Evolutionary conservation across 1,284 basidiomycete genomes (phyloP), one percentile per base, ranked within the genome.

Genomic region (Boletus mariae): DNA sequence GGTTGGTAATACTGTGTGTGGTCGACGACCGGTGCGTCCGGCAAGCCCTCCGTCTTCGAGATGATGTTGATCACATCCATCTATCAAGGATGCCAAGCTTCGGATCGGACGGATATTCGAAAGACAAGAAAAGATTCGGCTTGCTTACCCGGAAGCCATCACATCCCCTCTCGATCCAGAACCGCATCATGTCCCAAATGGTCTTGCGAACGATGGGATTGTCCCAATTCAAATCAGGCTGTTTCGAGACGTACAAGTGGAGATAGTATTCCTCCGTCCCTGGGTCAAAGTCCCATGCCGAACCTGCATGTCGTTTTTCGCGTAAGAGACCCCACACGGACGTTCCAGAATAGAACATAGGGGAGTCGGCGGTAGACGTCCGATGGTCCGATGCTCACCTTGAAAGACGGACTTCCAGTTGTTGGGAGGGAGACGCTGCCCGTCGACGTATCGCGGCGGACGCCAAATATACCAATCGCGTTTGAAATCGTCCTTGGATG

Each of bases 211-310:
- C 81, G 35, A 78, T 77, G 0, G 77, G 75, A 63, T 87, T 84
- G 42, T 86, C 82, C 88, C 87, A 92, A 68, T 92, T 90, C 32
- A 90, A 70, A 67, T 92, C 90, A 0, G 89, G 90, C 71, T 91
- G 90, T 58, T 85, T 80, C 11, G 74, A 64, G 58, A 83, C 76
- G 68, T 84, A 92, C 8, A 90, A 64, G 68, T 90, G 87, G 45
- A 90, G 78, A 66, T 90, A 90, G 61, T 84, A 92, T 69, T 89
- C 85, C 55, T 84, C 75, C 0, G 85, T 87, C 25, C 65, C 64
- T 56, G 83, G 80, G 66, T 88, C 84, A 63, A 81, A 88, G 25
- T 84, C 79, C 90, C 90, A 92, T 4, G 82, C 85, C 1, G 82
- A 80, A 25, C 86, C 87, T 84, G 57, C 49, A n/a, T 61, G 45